phyloP scores from a whole-genome alignment of 2,329 filamentous ascomycete species.

The Biscogniauxia sp. region DNA sequence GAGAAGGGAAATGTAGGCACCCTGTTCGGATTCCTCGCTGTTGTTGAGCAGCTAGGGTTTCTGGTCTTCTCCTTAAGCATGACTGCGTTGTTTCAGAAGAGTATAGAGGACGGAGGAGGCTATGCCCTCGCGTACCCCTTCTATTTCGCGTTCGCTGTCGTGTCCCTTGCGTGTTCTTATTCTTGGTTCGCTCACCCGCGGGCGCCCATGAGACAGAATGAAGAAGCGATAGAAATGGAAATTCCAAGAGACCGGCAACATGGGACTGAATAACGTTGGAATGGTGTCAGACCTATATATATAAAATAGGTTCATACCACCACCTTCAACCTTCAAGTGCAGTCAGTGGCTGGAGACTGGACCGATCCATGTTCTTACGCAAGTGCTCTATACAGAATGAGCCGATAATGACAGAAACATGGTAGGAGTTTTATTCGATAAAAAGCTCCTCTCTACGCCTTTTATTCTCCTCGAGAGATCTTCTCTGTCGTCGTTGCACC shows the following conservation, averaged over 20 bases:
- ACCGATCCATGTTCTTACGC: background rate
- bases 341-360: background rate
- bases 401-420: conserved; percentile 1
- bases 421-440: conserved; percentile 18
- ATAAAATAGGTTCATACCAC: background rate
- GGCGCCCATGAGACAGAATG: background rate
- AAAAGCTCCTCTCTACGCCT: conserved; percentile 23
- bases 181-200: background rate
- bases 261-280: background rate
- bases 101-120: background rate
- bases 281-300: background rate
- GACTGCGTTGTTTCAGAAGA: conserved; percentile 1
- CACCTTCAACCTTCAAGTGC: background rate
- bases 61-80: background rate
- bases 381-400: background rate
- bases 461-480: conserved; percentile 17
- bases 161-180: conserved; percentile 1
- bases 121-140: conserved; percentile 2
- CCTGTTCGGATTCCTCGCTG: conserved; percentile 5
- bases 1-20: background rate
- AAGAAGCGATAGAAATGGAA: background rate
- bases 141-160: background rate
- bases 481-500: conserved; percentile 23
- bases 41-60: conserved; percentile 6
- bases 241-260: background rate